Evolutionary conservation across 352 stramenopile genomes (phyloP), one percentile per base, ranked within the genome.

Genomic region (Globisporangium polare): DNA sequence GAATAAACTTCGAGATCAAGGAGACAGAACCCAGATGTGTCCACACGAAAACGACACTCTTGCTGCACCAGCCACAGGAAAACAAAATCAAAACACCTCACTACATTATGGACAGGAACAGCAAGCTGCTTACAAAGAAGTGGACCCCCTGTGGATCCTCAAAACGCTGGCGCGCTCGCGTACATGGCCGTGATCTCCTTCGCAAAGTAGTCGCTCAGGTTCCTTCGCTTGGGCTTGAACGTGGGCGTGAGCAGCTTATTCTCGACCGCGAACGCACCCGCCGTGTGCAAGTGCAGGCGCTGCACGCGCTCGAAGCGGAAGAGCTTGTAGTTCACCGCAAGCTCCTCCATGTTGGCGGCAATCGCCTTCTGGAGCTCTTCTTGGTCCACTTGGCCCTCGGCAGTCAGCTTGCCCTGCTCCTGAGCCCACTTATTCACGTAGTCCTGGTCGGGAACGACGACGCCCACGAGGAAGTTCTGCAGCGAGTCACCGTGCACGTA

Each of bases 201-300:
- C 26, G 75, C 51, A 58, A 89, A 89, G 61, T 76, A 68, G 43
- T 68, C 69, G 64, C 77, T 75, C 49, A 89, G 73, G 57, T 89
- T 69, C 43, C 74, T 80, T 59, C 96, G 77, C 76, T 98, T 98
- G 60, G 98, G 83, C 71, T 99, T 99, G 77, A 98, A 97, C 1
- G 96, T 98, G 26, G 96, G 95, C 26, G 96, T 99, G 10, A 97
- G 73, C 39, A 98, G 74, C 22, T 80, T 90, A 59, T 97, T 97
- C 20, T 98, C 94, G 13, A 90, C 78, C 2, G 74, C 86, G 64
- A 98, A 98, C 0, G 24, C 24, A n/a, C 85, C 69, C 37, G 96
- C 78, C 0, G 78, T 64, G 67, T 96, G 77, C 29, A 98, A 67
- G 60, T 97, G 70, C 18, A 98, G 69, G 53, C 86, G 90, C 59